Evolutionary conservation across 2,329 filamentous ascomycete genomes (phyloP).

Genomic region (Alternaria solani): DNA sequence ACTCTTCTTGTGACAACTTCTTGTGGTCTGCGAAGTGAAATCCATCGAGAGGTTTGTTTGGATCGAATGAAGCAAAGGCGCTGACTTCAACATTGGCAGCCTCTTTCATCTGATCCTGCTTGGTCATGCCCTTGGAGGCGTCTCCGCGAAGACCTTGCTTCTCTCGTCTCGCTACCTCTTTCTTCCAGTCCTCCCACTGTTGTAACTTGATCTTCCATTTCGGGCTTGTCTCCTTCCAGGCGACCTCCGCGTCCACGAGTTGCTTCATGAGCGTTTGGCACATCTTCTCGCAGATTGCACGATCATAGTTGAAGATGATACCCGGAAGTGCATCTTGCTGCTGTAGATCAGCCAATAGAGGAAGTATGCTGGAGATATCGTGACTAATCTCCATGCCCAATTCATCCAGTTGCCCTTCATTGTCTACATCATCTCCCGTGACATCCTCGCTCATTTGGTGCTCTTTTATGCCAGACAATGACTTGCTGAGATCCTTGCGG

Average conservation of each 20-base stretch:
- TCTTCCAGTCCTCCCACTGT: constrained; percentile 67
- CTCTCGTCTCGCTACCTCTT: constrained; percentile 54
- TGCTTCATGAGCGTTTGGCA: constrained; percentile 61
- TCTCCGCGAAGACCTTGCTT: constrained; percentile 57
- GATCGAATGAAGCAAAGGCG: constrained; percentile 71
- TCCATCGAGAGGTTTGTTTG: constrained; percentile 66
- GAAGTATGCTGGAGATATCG: constrained; percentile 59
- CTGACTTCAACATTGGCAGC: constrained; percentile 64
- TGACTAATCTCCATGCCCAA: constrained; percentile 31
- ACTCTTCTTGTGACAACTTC: constrained; percentile 65
- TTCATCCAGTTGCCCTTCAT: constrained; percentile 32
- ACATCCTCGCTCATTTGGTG: constrained; percentile 9
- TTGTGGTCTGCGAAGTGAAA: constrained; percentile 73
- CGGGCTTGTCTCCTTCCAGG: constrained; percentile 65
- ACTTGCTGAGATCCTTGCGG: constrained; percentile 54
- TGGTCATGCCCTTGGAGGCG: constrained; percentile 59
- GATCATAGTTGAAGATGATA: constrained; percentile 80
- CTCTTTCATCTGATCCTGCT: constrained; percentile 66
- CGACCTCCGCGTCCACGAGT: constrained; percentile 63
- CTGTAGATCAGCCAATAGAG: constrained; percentile 68
- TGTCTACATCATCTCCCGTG: constrained; percentile 12
- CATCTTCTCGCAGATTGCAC: constrained; percentile 68
- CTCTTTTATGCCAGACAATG: constrained; percentile 19
- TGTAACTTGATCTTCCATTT: constrained; percentile 69
- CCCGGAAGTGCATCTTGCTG: constrained; percentile 72